Evolutionary conservation across 352 stramenopile species (phyloP).

Genomic region (Phytophthora idaei): DNA sequence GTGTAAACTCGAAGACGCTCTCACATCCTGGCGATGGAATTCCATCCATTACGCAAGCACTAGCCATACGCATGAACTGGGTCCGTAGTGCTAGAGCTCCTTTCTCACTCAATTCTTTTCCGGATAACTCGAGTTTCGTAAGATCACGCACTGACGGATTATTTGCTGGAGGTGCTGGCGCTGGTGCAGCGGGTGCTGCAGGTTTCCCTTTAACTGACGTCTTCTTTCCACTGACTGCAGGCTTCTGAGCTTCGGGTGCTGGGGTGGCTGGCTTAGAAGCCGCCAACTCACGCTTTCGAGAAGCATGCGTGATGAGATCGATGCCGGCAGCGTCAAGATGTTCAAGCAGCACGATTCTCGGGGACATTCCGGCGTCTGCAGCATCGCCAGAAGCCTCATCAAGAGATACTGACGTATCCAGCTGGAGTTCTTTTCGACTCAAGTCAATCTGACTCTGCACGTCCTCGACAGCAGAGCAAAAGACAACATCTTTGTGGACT

Average conservation of each 20-base stretch:
- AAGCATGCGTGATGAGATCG: conserved; percentile 15
- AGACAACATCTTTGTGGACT: conserved; percentile 28
- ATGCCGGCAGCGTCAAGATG: conserved; percentile 33
- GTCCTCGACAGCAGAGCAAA: conserved; percentile 41
- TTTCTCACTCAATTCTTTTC: conserved; percentile 19
- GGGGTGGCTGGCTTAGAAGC: conserved; percentile 19
- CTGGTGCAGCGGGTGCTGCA: conserved; percentile 3
- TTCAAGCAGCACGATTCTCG: conserved; percentile 50
- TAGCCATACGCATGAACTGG: conserved; percentile 23
- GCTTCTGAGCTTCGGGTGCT: conserved; percentile 24
- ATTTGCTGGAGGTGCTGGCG: not conserved
- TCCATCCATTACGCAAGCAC: conserved; percentile 35
- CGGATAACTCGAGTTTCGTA: conserved; percentile 2
- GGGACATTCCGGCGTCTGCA: not conserved
- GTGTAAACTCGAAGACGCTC: conserved; percentile 16
- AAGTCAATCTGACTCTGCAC: conserved; percentile 24
- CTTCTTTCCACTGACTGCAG: conserved; percentile 29
- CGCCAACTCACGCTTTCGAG: conserved; percentile 12
- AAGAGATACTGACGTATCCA: conserved; percentile 11
- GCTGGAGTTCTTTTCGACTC: conserved; percentile 11
- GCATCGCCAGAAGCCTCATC: not conserved
- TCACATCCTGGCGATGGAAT: conserved; percentile 27
- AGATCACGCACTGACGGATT: conserved; percentile 5
- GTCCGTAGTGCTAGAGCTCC: conserved; percentile 14
- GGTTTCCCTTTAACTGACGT: conserved; percentile 19